Evolutionary conservation across 176 grass and related monocot genomes (phyloP).

Genomic region (Alloteropsis semialata): DNA sequence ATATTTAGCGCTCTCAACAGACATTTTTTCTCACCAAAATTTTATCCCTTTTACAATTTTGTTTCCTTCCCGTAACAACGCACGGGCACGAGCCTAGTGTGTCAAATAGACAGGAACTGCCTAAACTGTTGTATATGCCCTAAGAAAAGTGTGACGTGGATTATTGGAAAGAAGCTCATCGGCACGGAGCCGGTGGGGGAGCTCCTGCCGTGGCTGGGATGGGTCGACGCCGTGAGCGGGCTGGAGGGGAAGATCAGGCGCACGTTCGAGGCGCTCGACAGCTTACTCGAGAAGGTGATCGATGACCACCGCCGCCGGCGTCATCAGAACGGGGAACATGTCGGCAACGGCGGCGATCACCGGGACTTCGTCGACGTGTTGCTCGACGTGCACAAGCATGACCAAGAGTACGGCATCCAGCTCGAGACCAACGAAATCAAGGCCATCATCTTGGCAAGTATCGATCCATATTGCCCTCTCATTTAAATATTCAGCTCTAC

Average conservation of each 20-base stretch:
- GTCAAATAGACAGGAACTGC: no score
- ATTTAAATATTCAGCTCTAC: background rate
- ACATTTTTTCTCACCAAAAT: no score
- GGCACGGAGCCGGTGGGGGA: background rate
- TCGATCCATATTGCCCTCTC: no score
- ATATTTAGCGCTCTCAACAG: no score
- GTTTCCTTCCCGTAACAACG: no score
- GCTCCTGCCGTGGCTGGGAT: no score
- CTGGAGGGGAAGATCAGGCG: constrained; percentile 19
- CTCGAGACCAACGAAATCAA: constrained; percentile 17
- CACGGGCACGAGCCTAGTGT: no score
- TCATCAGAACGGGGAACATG: no score
- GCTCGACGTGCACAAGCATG: constrained; percentile 28
- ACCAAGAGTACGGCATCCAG: background rate
- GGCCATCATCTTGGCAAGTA: constrained; percentile 21
- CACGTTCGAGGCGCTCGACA: background rate
- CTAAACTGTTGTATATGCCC: no score
- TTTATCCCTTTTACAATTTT: no score
- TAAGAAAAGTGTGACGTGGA: constrained; percentile 37
- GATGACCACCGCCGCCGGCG: constrained; percentile 12
- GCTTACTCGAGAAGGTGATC: constrained; percentile 27
- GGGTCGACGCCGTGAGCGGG: background rate
- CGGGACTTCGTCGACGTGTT: constrained; percentile 36
- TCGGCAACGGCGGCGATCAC: background rate
- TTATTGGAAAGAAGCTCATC: constrained; percentile 41